phyloP scores from a whole-genome alignment of 352 stramenopile species.

The Phytophthora nicotianae region DNA sequence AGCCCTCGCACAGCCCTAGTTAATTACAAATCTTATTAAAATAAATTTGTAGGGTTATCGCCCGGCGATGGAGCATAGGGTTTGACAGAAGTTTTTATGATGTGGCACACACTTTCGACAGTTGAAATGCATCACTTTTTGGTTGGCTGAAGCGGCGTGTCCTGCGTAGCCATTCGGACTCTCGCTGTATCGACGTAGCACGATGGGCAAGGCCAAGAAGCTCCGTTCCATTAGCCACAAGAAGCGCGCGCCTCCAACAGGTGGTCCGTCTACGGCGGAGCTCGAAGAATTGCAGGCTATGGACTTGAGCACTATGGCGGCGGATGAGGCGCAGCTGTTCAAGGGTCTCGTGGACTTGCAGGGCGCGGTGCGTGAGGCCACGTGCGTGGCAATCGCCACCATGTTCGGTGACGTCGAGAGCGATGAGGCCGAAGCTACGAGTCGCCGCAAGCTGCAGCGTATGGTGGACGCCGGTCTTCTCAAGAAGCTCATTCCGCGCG shows the following conservation, averaged over 20 bases:
- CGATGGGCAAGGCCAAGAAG: conserved; percentile 91
- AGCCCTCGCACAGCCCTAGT: too few relatives aligned
- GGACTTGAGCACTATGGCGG: conserved; percentile 51
- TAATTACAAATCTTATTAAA: too few relatives aligned
- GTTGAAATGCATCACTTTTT: conserved; percentile 24
- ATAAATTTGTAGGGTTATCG: too few relatives aligned
- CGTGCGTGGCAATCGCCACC: conserved; percentile 82
- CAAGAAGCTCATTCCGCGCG: conserved; percentile 82
- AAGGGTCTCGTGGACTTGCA: conserved; percentile 74
- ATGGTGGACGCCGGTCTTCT: conserved; percentile 84
- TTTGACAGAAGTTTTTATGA: too few relatives aligned
- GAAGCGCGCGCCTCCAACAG: conserved; percentile 71
- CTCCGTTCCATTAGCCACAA: conserved; percentile 83
- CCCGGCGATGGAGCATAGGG: too few relatives aligned
- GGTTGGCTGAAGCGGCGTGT: conserved; percentile 23
- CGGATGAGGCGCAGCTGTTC: conserved; percentile 73
- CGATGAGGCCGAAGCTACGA: conserved; percentile 59
- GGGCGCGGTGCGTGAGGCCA: conserved; percentile 84
- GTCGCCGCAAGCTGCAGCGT: conserved; percentile 67
- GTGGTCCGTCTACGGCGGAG: conserved; percentile 59
- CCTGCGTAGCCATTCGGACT: conserved; percentile 21
- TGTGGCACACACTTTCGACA: conserved; percentile 5
- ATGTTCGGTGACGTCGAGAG: conserved; percentile 81
- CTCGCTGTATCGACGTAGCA: conserved; percentile 6
- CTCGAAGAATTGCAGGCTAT: conserved; percentile 54